phyloP scores from a whole-genome alignment of 352 stramenopile species.

The Thalassiosira sp. region DNA sequence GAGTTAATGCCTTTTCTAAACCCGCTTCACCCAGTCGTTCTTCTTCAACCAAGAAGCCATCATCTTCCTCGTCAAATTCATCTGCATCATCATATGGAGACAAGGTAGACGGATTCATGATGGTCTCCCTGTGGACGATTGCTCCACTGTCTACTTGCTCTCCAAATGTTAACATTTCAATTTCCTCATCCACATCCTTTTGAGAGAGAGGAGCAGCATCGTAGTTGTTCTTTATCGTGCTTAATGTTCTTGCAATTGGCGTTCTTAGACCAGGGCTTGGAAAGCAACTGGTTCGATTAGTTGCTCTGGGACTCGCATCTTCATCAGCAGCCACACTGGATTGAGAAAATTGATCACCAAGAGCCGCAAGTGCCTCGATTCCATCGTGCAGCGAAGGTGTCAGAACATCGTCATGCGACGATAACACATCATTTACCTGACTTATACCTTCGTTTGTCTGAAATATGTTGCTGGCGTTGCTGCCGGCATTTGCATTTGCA shows the following conservation, averaged over 20 bases:
- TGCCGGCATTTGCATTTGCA: not conserved
- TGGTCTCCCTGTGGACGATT: slow-evolving; percentile 48
- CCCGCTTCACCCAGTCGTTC: slow-evolving; percentile 57
- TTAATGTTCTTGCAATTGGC: slow-evolving; percentile 26
- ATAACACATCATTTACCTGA: too few relatives aligned
- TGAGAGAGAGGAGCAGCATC: slow-evolving; percentile 35
- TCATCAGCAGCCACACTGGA: slow-evolving; percentile 12
- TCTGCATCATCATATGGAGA: slow-evolving; percentile 49
- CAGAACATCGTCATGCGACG: too few relatives aligned
- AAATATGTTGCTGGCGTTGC: not conserved
- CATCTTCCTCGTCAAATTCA: slow-evolving; percentile 50
- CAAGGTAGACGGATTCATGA: slow-evolving; percentile 63
- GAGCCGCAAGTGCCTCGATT: slow-evolving; percentile 60
- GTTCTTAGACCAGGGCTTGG: not conserved
- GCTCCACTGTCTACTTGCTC: slow-evolving; percentile 58
- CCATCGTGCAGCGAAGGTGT: slow-evolving; percentile 46
- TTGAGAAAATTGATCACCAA: slow-evolving; percentile 64
- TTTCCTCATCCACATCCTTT: slow-evolving; percentile 48
- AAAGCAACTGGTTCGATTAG: not conserved
- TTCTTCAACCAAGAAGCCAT: slow-evolving; percentile 61
- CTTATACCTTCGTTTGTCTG: not conserved
- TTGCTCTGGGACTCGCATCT: slow-evolving; percentile 4
- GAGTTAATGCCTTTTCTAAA: slow-evolving; percentile 52
- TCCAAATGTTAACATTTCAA: slow-evolving; percentile 52
- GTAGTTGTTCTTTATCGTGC: slow-evolving; percentile 12